Evolutionary conservation across 257 asterid species (phyloP), one percentile per base, ranked within the genome.

Genomic region (Fraxinus anomala): DNA sequence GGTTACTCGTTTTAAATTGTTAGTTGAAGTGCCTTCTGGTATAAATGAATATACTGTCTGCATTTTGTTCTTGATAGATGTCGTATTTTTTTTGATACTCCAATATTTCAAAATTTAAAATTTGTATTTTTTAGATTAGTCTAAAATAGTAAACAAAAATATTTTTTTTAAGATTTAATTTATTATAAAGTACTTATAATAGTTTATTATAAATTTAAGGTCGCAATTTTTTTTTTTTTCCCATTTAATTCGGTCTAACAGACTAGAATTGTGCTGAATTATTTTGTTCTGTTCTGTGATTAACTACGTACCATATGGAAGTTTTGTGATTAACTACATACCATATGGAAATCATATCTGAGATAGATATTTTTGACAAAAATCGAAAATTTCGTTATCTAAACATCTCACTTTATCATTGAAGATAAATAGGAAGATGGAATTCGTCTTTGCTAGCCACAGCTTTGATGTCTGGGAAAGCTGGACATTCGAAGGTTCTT

Each of bases 401-500:
- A 66, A 78, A 70, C 72, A 71, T 75, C 33, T 81, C 40, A 68
- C 70, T 72, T 59, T 39, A 66, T 54, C 39, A 70, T 77, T 83
- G 83, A 95, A 96, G 99, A 92, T 94, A 83, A 96, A 96, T 88
- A 91, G 99, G 86, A 92, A 97, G 88, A 96, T 90, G 98, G 99
- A 96, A 84, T 89, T 92, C 79, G 97, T 93, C 73, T 93, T 96
- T 65, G 98, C 98, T 33, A 96, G 98, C 82, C 97, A 93, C 80
- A 94, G 96, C 85, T 96, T 96, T 82, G 99, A 96, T 78, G 97
- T 94, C 68, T 93, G 98, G 99, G 99, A 96, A 81, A 92, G 96
- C 80, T 96, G 99, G 99, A 93, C 91, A 24, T 74, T 90, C 80
- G 97, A 96, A 87, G 99, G 99, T 75, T 83, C 92, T 78, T 81